Evolutionary conservation across 2,329 filamentous ascomycete genomes (phyloP).

Genomic region (Talaromyces sp.): DNA sequence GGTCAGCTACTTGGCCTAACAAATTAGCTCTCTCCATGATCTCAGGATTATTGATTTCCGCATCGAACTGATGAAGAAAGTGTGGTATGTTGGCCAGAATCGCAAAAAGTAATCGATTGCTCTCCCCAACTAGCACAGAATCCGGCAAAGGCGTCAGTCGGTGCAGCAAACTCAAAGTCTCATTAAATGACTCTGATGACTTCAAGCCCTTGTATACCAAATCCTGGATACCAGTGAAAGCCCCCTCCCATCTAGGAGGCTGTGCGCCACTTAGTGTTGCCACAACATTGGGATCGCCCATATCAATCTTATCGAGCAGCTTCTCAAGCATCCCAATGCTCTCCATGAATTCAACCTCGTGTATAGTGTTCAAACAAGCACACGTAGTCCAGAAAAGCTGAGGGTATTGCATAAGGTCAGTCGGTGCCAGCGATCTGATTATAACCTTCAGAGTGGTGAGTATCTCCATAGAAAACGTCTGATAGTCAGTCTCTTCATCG

Average conservation of each 20-base stretch:
- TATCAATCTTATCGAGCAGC: slow-evolving; percentile 76
- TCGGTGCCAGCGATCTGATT: slow-evolving; percentile 73
- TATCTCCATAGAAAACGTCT: slow-evolving; percentile 97
- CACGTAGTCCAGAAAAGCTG: slow-evolving; percentile 98
- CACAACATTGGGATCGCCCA: slow-evolving; percentile 64
- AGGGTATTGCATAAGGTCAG: slow-evolving; percentile 80
- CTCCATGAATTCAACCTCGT: slow-evolving; percentile 90
- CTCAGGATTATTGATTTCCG: slow-evolving; percentile 51
- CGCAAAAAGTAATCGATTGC: slow-evolving; percentile 75
- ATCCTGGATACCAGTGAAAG: slow-evolving; percentile 79
- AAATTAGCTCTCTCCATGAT: slow-evolving; percentile 61
- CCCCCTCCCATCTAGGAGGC: slow-evolving; percentile 81
- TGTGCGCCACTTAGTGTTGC: slow-evolving; percentile 69
- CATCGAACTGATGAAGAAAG: slow-evolving; percentile 74
- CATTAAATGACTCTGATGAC: slow-evolving; percentile 74
- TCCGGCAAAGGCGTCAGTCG: slow-evolving; percentile 72
- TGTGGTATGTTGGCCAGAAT: slow-evolving; percentile 88
- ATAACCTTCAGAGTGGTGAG: slow-evolving; percentile 88
- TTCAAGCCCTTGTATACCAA: slow-evolving; percentile 87
- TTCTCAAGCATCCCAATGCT: slow-evolving; percentile 86
- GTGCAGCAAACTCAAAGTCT: slow-evolving; percentile 71
- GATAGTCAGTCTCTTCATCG: slow-evolving; percentile 87
- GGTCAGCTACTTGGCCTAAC: slow-evolving; percentile 67
- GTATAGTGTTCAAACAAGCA: slow-evolving; percentile 92
- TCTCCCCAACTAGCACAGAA: slow-evolving; percentile 74